Evolutionary conservation across 2,329 filamentous ascomycete genomes (phyloP).

Genomic region (Fusarium clavum): DNA sequence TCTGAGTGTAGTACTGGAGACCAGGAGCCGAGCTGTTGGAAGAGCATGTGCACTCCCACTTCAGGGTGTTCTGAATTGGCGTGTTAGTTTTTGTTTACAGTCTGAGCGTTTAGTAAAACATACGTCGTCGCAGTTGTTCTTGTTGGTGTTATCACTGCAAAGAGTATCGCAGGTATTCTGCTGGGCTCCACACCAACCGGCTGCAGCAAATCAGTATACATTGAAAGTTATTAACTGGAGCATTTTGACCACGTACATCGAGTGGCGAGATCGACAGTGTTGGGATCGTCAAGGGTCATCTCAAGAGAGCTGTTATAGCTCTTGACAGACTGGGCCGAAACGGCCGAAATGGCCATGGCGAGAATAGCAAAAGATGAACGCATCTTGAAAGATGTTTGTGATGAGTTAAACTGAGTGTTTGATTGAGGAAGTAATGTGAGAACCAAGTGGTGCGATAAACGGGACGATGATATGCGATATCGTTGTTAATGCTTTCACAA

Average conservation of each 20-base stretch:
- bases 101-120: constrained; percentile 34
- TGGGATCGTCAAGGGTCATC: constrained; percentile 58
- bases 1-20: constrained; percentile 65
- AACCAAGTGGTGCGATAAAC: constrained; percentile 21
- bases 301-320: constrained; percentile 59
- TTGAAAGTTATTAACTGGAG: not conserved
- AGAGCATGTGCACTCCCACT: constrained; percentile 62
- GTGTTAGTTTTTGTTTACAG: constrained; percentile 10
- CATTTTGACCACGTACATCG: constrained; percentile 54
- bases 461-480: constrained; percentile 43
- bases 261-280: constrained; percentile 47
- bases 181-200: constrained; percentile 64
- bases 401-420: constrained; percentile 10
- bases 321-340: constrained; percentile 53
- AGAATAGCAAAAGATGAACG: constrained; percentile 55
- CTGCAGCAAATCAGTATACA: constrained; percentile 49
- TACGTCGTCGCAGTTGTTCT: constrained; percentile 62
- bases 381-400: constrained; percentile 51
- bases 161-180: constrained; percentile 62
- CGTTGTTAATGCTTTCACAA: constrained; percentile 24
- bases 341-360: constrained; percentile 59
- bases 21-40: constrained; percentile 62
- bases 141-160: constrained; percentile 54
- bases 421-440: constrained; percentile 17
- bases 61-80: constrained; percentile 54